phyloP scores from a whole-genome alignment of 352 stramenopile genomes.

The Pythium biforme region DNA sequence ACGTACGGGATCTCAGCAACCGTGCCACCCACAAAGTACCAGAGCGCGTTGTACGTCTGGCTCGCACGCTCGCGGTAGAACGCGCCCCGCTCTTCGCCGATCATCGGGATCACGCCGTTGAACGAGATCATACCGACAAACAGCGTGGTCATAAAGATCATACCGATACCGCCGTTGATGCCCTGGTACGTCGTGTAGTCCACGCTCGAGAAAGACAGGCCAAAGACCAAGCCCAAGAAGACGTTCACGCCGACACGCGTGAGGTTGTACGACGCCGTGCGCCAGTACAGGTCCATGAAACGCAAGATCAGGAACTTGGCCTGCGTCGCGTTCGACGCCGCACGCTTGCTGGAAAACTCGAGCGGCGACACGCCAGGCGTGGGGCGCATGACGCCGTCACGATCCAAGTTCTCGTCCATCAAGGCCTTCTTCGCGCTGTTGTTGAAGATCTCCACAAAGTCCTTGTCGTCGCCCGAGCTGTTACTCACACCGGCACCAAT shows the following conservation, averaged over 20 bases:
- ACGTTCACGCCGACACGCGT: constrained; percentile 70
- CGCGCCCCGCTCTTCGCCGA: constrained; percentile 79
- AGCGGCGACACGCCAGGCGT: constrained; percentile 24
- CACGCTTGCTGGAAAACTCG: constrained; percentile 30
- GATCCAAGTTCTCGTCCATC: constrained; percentile 33
- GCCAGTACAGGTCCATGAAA: constrained; percentile 62
- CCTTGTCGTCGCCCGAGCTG: constrained; percentile 8
- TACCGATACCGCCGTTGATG: constrained; percentile 39
- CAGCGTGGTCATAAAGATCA: constrained; percentile 16
- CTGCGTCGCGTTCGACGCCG: constrained; percentile 25
- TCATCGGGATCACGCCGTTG: constrained; percentile 74
- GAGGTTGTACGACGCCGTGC: constrained; percentile 85
- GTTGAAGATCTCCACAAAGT: constrained; percentile 41
- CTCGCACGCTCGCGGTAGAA: constrained; percentile 87
- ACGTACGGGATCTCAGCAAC: constrained; percentile 62
- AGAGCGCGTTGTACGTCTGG: constrained; percentile 72
- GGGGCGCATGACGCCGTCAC: constrained; percentile 36
- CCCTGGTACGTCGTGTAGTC: constrained; percentile 54
- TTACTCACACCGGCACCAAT: constrained; percentile 48
- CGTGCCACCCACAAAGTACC: constrained; percentile 58
- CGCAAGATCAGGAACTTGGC: constrained; percentile 49
- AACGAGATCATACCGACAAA: constrained; percentile 89
- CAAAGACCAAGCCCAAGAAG: constrained; percentile 80
- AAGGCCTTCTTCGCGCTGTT: constrained; percentile 31
- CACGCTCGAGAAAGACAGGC: constrained; percentile 57